Conservation (phyloP, 169 alveolate species). For the Plasmodium gallinaceum region DNA sequence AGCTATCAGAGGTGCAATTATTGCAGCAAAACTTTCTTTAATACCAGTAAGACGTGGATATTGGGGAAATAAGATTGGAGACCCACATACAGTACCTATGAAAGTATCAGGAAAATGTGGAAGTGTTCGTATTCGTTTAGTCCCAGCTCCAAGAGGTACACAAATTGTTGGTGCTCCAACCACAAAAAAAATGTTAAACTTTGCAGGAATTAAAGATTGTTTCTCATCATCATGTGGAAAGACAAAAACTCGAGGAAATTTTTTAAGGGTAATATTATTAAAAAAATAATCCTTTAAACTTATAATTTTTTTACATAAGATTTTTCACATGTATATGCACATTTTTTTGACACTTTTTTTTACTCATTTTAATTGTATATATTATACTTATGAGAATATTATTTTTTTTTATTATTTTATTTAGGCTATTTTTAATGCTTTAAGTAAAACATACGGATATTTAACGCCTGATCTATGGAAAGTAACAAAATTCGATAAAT, state of each 20-base stretch:
- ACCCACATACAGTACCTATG: conserved; percentile 99
- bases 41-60: conserved; percentile 99
- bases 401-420: conserved; percentile 4
- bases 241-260: conserved; percentile 99
- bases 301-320: neutral
- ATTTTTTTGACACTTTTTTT: neutral
- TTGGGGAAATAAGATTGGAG: conserved; percentile 99
- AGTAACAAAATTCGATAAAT: conserved; percentile 89
- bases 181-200: conserved; percentile 96
- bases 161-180: conserved; percentile 99
- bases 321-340: neutral
- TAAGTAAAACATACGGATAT: conserved; percentile 97
- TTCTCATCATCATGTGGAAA: conserved; percentile 98
- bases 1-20: conserved; percentile 99
- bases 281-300: neutral
- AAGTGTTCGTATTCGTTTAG: conserved; percentile 99
- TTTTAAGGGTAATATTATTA: conserved; percentile 87
- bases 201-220: conserved; percentile 99
- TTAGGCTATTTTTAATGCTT: conserved; percentile 97
- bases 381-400: neutral
- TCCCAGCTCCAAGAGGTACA: conserved; percentile 99
- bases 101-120: conserved; percentile 99
- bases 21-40: conserved; percentile 98
- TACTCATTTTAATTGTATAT: neutral
- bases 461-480: conserved; percentile 99